phyloP scores from a whole-genome alignment of 2,329 filamentous ascomycete genomes.

The Helotiales sp. region DNA sequence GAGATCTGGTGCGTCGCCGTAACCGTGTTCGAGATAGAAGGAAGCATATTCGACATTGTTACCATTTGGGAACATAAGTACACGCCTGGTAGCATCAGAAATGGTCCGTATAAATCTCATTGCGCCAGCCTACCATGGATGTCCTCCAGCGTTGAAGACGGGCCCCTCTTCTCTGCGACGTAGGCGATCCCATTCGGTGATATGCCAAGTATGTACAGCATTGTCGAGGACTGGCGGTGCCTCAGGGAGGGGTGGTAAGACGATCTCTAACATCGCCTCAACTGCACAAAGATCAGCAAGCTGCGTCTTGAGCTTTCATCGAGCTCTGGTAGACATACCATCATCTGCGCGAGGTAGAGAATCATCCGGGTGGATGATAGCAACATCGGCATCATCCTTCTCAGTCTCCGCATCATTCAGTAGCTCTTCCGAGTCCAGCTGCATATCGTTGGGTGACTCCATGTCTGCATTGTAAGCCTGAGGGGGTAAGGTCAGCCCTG shows the following conservation, averaged over 20 bases:
- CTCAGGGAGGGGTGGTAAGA: constrained; percentile 69
- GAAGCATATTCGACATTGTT: constrained; percentile 94
- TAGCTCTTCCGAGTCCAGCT: constrained; percentile 35
- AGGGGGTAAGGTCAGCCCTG: constrained; percentile 1
- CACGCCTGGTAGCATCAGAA: constrained; percentile 59
- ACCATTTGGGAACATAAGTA: constrained; percentile 92
- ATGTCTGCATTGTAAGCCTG: constrained; percentile 31
- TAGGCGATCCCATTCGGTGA: constrained; percentile 77
- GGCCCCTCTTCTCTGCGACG: constrained; percentile 85
- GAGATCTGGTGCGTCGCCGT: constrained; percentile 52
- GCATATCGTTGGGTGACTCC: constrained; percentile 36
- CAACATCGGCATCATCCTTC: constrained; percentile 41
- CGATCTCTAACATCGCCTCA: constrained; percentile 81
- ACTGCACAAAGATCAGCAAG: constrained; percentile 46
- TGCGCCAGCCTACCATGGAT: constrained; percentile 70
- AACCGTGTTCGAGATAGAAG: constrained; percentile 95
- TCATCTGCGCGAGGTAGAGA: constrained; percentile 38
- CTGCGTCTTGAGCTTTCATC: background rate
- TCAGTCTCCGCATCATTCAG: constrained; percentile 34
- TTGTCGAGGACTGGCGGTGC: constrained; percentile 82
- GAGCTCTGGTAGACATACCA: constrained; percentile 31
- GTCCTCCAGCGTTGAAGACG: constrained; percentile 79
- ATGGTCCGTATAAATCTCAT: background rate
- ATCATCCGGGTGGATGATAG: constrained; percentile 40
- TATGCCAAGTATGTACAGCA: constrained; percentile 78